Evolutionary conservation across 2,329 filamentous ascomycete species (phyloP).

Genomic region (Teratosphaeria epicoccoides): DNA sequence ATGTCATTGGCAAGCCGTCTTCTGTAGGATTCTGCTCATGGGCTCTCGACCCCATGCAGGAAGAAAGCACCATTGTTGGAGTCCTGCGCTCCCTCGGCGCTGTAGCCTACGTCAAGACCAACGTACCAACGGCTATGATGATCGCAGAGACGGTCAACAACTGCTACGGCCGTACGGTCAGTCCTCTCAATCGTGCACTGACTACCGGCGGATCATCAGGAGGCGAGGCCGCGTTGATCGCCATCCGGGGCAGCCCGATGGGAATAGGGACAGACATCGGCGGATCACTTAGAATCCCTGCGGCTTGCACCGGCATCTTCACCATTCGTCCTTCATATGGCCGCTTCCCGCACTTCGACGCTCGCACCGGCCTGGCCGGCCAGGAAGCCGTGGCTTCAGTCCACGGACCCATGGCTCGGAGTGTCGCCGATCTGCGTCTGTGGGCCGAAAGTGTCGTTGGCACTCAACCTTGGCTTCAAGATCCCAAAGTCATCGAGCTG

Average conservation of each 20-base stretch:
- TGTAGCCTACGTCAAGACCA: slow-evolving; percentile 60
- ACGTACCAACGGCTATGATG: slow-evolving; percentile 59
- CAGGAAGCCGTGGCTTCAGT: slow-evolving; percentile 56
- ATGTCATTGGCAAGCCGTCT: slow-evolving; percentile 49
- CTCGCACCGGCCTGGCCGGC: slow-evolving; percentile 49
- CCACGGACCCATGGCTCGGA: slow-evolving; percentile 52
- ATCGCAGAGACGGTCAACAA: slow-evolving; percentile 58
- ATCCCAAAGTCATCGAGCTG: slow-evolving; percentile 43
- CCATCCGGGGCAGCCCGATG: slow-evolving; percentile 47
- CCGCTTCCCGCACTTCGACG: slow-evolving; percentile 47
- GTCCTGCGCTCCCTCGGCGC: slow-evolving; percentile 51
- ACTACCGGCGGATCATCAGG: slow-evolving; percentile 58
- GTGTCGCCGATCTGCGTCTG: slow-evolving; percentile 41
- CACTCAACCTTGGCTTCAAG: slow-evolving; percentile 41
- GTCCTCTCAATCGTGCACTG: slow-evolving; percentile 48
- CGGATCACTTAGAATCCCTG: slow-evolving; percentile 46
- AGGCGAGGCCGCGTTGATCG: slow-evolving; percentile 55
- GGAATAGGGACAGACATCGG: slow-evolving; percentile 57
- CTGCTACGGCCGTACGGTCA: slow-evolving; percentile 48
- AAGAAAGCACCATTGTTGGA: slow-evolving; percentile 48
- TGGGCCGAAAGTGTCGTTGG: slow-evolving; percentile 33
- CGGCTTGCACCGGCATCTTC: slow-evolving; percentile 49
- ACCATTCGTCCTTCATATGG: slow-evolving; percentile 48
- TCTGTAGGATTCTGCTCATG: slow-evolving; percentile 55
- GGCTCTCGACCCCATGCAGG: slow-evolving; percentile 46